Base-by-base conservation (phyloP, 2,329 filamentous ascomycete species). In the Fusarium mexicanum region DNA sequence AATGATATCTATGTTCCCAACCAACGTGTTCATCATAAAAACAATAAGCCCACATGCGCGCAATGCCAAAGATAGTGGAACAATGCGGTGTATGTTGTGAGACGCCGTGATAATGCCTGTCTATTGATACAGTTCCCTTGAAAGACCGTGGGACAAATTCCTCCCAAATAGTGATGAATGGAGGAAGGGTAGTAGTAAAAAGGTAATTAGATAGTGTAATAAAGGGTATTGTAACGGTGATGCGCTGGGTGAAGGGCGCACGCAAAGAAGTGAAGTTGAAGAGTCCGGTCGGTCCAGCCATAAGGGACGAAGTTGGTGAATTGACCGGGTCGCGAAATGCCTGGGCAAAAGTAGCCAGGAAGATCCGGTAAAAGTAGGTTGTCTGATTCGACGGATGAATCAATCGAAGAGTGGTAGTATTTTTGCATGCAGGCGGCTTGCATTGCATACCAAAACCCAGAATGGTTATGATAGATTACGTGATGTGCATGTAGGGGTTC, bases 1-100 rank as follows among this genome's bases (percentile, higher is more conserved):
- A 73, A 75, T 76, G 65, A 77, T 75, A 63, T 78, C 76, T 78
- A 78, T 78, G 67, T 76, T 78, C 76, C 76, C 76, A 75, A 72
- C 75, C 75, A 71, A 71, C 76, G 70, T 78, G 41, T 77, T 77
- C 75, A 73, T 78, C 76, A 64, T 78, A 71, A 78, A 67, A 69
- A 69, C 57, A 72, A 64, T 55, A 61, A 54, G 48, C 57, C 70
- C 62, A 67, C 54, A 70, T 53, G 29, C 53, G 44, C 51, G 53
- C 61, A 60, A 59, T 46, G 44, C 58, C 41, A 54, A 38, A 62
- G 59, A 67, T 66, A 70, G 61, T 60, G 67, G 50, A 59, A 68
- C 60, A 33, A 51, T 72, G 67, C 61, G 74, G 59, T 69, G 71
- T 72, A 71, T 74, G 75, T 70, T 71, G 76, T 62, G 68, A 78